Percentiles rank a stretch among this genome's conserved stretches.
Evolutionary conservation across 257 asterid species (phyloP).

Genomic region (Perilla frutescens): DNA sequence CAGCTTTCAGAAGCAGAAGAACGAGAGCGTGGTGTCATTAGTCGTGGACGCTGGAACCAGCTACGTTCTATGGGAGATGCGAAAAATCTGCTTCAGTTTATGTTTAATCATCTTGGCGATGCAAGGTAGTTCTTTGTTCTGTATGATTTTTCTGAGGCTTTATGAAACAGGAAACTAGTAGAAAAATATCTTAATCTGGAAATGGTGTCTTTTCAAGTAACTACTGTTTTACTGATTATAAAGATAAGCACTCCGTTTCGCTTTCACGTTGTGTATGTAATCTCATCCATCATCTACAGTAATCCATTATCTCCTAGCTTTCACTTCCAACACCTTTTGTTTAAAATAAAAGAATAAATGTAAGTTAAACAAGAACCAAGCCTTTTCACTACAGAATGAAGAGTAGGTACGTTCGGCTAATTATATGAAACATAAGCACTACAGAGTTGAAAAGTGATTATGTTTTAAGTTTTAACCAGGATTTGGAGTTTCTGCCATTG

Average conservation of each 20-base stretch:
- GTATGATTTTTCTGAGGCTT: neutral
- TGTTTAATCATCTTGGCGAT: slow-evolving; percentile 87
- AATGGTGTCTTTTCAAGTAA: neutral
- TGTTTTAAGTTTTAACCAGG: neutral
- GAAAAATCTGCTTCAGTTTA: slow-evolving; percentile 80
- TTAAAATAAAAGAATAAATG: neutral
- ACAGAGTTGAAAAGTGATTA: slow-evolving; percentile 15
- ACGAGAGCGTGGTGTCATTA: slow-evolving; percentile 76
- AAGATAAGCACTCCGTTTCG: neutral
- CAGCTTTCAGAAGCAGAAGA: slow-evolving; percentile 99
- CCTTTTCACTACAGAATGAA: slow-evolving; percentile 10
- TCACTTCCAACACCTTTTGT: neutral
- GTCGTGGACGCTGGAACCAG: slow-evolving; percentile 97
- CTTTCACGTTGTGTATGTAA: neutral
- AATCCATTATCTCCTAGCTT: neutral
- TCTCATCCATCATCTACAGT: neutral
- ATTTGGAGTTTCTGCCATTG: neutral
- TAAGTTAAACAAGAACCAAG: neutral
- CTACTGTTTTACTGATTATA: neutral
- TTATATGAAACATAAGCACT: neutral
- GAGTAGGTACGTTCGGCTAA: slow-evolving; percentile 1
- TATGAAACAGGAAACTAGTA: neutral
- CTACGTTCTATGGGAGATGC: slow-evolving; percentile 98
- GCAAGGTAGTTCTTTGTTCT: slow-evolving; percentile 55
- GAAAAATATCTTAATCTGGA: neutral